These are phyloP conservation scores for Clavispora fructus DNA, from an alignment of 805 yeast species.

Conservation along the genomic window DNA sequence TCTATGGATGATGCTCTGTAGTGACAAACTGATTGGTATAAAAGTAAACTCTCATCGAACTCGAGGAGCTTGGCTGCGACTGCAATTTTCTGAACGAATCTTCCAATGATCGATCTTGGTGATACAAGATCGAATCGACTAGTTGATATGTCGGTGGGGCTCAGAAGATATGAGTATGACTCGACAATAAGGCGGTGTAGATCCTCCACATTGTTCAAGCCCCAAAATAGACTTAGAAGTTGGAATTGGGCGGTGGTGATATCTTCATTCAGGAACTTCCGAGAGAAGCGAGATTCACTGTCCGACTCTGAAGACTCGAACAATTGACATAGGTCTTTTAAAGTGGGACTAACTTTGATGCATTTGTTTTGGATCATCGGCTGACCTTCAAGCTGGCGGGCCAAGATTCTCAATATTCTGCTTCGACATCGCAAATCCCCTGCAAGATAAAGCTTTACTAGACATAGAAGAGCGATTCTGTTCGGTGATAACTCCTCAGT, in stretches of 20 bases:
- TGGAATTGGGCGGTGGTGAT: neutral
- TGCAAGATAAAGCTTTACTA: constrained; percentile 44
- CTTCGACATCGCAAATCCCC: constrained; percentile 25
- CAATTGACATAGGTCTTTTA: constrained; percentile 7
- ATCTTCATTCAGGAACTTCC: neutral
- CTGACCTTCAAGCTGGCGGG: constrained; percentile 7
- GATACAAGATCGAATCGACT: constrained; percentile 8
- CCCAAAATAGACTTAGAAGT: constrained; percentile 33
- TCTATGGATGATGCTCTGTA: constrained; percentile 25
- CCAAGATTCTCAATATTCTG: constrained; percentile 3
- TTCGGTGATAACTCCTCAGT: constrained; percentile 48
- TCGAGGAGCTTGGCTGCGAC: constrained; percentile 39
- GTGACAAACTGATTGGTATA: constrained; percentile 33
- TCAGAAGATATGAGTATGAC: constrained; percentile 8
- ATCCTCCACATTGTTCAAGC: constrained; percentile 42
- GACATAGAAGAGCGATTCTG: constrained; percentile 44
- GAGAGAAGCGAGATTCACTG: neutral
- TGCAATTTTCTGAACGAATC: constrained; percentile 37
- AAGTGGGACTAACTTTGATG: constrained; percentile 4
- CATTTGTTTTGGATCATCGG: constrained; percentile 4
- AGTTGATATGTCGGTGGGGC: constrained; percentile 7
- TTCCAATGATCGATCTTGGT: constrained; percentile 32
- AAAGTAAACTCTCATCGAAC: constrained; percentile 40
- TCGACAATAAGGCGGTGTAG: constrained; percentile 32
- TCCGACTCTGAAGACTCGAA: neutral